Percentiles rank a stretch among this genome's conserved stretches.
Conservation (phyloP, 108 stramenopile species). For the Fistulifera solaris region DNA sequence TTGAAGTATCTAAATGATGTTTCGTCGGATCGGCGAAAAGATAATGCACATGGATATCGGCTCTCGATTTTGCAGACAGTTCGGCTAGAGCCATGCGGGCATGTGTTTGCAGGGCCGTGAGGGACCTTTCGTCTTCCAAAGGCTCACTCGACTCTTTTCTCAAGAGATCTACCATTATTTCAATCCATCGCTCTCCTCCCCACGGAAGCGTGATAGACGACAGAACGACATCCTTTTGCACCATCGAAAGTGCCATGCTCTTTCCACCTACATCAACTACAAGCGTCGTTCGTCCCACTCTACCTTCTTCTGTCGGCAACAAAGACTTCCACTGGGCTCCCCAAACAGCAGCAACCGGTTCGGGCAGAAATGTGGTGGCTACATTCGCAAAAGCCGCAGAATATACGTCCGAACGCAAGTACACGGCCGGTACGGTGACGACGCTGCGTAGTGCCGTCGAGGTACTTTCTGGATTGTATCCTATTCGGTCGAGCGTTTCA, state of each 20-base stretch:
- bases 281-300: conserved; percentile 20
- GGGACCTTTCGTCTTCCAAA: conserved; percentile 3
- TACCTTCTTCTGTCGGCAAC: conserved; percentile 24
- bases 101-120: conserved; percentile 12
- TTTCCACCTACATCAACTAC: conserved; percentile 68
- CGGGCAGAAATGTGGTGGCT: conserved; percentile 23
- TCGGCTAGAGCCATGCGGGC: conserved; percentile 38
- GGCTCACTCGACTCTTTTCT: conserved; percentile 16
- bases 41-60: conserved; percentile 63
- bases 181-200: conserved; percentile 60
- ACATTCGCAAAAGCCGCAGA: background rate
- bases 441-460: conserved; percentile 17
- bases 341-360: conserved; percentile 62
- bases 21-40: conserved; percentile 17
- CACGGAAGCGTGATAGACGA: conserved; percentile 9
- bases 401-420: conserved; percentile 5
- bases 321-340: conserved; percentile 52
- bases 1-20: conserved; percentile 53
- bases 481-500: conserved; percentile 31
- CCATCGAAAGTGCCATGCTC: conserved; percentile 40
- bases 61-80: conserved; percentile 41
- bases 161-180: conserved; percentile 40
- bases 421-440: conserved; percentile 22
- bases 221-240: conserved; percentile 33
- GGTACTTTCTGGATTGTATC: background rate